phyloP scores from a whole-genome alignment of 2,329 filamentous ascomycete species.

The Monosporascus cannonballus region DNA sequence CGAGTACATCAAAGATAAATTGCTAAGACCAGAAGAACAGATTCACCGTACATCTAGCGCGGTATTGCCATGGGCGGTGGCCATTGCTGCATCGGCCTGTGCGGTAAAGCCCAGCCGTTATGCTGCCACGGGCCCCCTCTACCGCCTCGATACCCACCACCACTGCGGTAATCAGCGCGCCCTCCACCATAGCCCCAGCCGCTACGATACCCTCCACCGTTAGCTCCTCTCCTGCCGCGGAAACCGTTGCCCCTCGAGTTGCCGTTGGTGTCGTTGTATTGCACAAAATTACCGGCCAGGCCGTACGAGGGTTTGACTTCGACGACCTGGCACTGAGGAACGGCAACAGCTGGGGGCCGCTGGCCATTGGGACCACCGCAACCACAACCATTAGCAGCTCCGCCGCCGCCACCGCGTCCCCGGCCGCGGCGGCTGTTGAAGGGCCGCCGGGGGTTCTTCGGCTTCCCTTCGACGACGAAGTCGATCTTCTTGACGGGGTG shows the following conservation, averaged over 20 bases:
- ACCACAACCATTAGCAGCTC: background rate
- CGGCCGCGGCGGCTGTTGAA: slow-evolving; percentile 26
- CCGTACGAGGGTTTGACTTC: background rate
- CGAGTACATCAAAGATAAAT: no score
- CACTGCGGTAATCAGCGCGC: background rate
- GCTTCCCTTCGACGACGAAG: slow-evolving; percentile 51
- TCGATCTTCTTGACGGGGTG: slow-evolving; percentile 60
- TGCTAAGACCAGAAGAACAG: no score
- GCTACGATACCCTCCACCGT: background rate
- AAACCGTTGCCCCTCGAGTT: background rate
- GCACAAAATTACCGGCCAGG: background rate
- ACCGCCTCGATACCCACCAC: background rate
- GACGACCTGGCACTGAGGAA: background rate
- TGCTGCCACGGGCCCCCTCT: background rate
- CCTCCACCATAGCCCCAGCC: background rate
- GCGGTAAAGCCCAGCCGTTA: no score
- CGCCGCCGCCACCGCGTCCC: slow-evolving; percentile 13
- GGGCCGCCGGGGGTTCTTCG: slow-evolving; percentile 28
- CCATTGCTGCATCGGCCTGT: no score
- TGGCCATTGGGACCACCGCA: background rate
- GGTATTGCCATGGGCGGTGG: no score
- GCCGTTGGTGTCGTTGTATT: background rate
- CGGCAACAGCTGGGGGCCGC: background rate
- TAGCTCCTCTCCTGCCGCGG: background rate
- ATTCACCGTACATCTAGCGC: no score